Evolutionary conservation across 2,329 filamentous ascomycete genomes (phyloP).

Genomic region (Pyricularia pennisetigena): DNA sequence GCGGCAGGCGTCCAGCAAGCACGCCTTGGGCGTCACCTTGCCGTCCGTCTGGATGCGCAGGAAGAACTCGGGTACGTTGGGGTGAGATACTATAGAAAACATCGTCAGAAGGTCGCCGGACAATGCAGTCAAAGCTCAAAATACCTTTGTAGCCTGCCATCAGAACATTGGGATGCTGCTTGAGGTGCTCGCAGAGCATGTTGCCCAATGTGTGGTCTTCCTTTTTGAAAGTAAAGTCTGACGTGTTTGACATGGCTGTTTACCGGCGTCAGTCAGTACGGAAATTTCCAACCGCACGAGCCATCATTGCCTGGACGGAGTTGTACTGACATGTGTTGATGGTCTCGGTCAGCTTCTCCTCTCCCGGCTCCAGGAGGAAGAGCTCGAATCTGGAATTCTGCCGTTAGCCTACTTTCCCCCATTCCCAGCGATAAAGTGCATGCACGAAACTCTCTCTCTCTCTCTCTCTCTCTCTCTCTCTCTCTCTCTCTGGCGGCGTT

Average conservation of each 20-base stretch:
- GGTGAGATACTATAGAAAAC: conserved; percentile 38
- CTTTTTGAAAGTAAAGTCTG: conserved; percentile 90
- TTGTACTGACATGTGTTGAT: background rate
- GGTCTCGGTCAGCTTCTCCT: conserved; percentile 89
- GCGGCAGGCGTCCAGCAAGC: conserved; percentile 70
- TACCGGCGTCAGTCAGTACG: conserved; percentile 6
- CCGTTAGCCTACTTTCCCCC: background rate
- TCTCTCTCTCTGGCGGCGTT: too few species aligned
- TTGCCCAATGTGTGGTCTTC: conserved; percentile 96
- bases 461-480: too few species aligned
- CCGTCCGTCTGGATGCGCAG: conserved; percentile 91
- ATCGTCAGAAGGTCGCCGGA: background rate
- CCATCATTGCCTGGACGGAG: background rate
- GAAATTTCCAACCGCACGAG: background rate
- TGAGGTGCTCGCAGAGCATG: conserved; percentile 74
- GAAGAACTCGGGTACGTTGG: conserved; percentile 50
- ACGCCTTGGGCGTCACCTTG: conserved; percentile 77
- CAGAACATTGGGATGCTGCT: conserved; percentile 72
- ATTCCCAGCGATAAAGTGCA: background rate
- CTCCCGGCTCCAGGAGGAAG: conserved; percentile 75
- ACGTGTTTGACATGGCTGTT: conserved; percentile 82
- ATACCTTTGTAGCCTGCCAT: conserved; percentile 88
- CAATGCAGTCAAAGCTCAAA: conserved; percentile 15
- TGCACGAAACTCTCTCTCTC: too few species aligned
- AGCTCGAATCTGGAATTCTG: conserved; percentile 68